Conservation (phyloP, 2,329 filamentous ascomycete species). For the Penicillium sp. region DNA sequence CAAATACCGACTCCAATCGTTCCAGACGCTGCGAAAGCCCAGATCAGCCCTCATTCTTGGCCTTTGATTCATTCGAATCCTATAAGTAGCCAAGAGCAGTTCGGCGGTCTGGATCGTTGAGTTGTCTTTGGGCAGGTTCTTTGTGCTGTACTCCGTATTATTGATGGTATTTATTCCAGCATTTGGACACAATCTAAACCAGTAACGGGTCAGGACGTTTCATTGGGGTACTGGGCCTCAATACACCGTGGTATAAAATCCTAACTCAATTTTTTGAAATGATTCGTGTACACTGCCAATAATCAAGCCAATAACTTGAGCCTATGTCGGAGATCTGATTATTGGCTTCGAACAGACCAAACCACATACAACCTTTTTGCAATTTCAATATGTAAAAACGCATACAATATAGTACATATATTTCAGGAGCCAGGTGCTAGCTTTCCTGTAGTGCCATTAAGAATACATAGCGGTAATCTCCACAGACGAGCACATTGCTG, state of each 20-base stretch:
- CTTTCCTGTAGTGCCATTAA: neutral
- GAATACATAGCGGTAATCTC: slow-evolving; percentile 2
- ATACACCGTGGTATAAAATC: neutral
- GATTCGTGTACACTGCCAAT: neutral
- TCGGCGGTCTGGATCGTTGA: slow-evolving; percentile 17
- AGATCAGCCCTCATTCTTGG: slow-evolving; percentile 21
- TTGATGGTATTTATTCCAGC: neutral
- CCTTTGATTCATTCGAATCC: slow-evolving; percentile 5
- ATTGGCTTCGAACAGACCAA: neutral
- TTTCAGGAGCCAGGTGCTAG: slow-evolving; percentile 1
- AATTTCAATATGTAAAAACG: too few species aligned
- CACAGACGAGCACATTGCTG: slow-evolving; percentile 1
- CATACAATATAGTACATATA: neutral
- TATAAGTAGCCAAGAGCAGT: slow-evolving; percentile 2
- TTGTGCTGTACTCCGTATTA: neutral
- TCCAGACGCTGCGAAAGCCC: slow-evolving; percentile 5
- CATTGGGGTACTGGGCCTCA: neutral
- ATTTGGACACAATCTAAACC: neutral
- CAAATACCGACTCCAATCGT: neutral
- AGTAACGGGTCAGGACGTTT: neutral
- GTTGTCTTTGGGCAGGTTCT: slow-evolving; percentile 1
- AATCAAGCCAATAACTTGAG: too few species aligned
- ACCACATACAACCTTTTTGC: too few species aligned
- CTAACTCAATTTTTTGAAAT: neutral
- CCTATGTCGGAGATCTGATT: neutral